Evolutionary conservation across 495 filamentous ascomycete genomes (phyloP), one percentile per base, ranked within the genome.

Genomic region (Hyphodiscus hymeniophilus): DNA sequence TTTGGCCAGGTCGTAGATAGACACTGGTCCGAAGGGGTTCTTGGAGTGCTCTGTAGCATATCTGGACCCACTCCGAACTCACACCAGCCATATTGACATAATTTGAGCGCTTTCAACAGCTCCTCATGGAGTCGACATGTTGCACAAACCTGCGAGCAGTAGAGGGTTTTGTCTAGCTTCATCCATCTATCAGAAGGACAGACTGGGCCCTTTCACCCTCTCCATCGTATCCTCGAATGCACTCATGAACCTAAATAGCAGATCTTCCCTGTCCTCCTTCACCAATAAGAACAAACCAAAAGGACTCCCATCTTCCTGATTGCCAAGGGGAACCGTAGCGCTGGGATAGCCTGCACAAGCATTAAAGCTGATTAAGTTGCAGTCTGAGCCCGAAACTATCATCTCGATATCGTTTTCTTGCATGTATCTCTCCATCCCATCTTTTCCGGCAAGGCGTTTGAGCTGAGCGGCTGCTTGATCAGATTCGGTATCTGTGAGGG

Each of bases 271-370:
- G n/a, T 26, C 38, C 4, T 2, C 47, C 18, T 26, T 33, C 6
- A 48, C 53, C 12, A 56, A 24, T 21, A 48, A 8, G 16, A 48
- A 52, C 3, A 56, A 12, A 6, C 53, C 53, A 32, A 41, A 56
- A 4, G 49, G 53, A 31, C 32, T 16, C 10, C 45, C 40, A 24
- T 41, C 26, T 10, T 42, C 35, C 8, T 55, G 28, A 24, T 38
- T 38, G 1, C 46, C 41, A 1, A 58, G 31, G 12, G 55, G 55
- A 4, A 58, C 32, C 16, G 55, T 51, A 6, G 42, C 55, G 22
- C 33, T 39, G 1, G 55, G 51, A 13, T 42, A 47, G 1, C 50
- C 54, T 51, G 55, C 35, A 24, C 15, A 36, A 42, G 50, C 22
- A 16, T 22, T 17, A 33, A 47, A 51, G 10, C n/a, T 43, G 13